phyloP scores from a whole-genome alignment of 257 asterid genomes.

The Petunia axillaris region DNA sequence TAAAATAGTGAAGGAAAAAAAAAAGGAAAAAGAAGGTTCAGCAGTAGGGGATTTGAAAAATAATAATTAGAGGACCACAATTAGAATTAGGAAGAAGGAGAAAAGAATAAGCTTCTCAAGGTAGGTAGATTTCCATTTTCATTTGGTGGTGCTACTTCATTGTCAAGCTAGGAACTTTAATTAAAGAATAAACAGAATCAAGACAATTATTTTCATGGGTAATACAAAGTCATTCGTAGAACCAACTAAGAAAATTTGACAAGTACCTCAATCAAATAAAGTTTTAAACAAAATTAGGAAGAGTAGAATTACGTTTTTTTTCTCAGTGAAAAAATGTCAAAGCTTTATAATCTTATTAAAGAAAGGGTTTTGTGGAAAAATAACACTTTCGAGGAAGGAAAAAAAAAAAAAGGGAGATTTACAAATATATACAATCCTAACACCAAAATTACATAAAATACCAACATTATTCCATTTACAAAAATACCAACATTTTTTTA shows the following conservation, averaged over 20 bases:
- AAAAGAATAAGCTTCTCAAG: neutral
- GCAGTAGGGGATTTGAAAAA: neutral
- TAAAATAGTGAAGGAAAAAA: neutral
- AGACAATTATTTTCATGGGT: neutral
- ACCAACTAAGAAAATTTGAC: neutral
- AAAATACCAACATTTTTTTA: no score
- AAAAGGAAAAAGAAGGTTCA: neutral
- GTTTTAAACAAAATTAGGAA: neutral
- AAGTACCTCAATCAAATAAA: neutral
- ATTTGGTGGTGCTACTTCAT: neutral
- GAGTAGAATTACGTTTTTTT: neutral
- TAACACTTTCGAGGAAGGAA: neutral
- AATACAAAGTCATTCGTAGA: neutral
- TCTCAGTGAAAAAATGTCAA: neutral
- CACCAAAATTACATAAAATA: no score
- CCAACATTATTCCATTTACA: no score
- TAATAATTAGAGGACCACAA: neutral
- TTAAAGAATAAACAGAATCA: neutral
- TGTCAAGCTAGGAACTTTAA: neutral
- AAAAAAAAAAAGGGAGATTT: no score
- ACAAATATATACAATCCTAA: no score
- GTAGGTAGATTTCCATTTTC: constrained; percentile 17
- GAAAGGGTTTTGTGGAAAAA: neutral
- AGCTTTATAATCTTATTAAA: neutral
- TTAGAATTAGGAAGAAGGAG: neutral